These are phyloP conservation scores for Hypoxylon sp. DNA, from an alignment of 2,329 filamentous ascomycete species.

Conservation along the genomic window DNA sequence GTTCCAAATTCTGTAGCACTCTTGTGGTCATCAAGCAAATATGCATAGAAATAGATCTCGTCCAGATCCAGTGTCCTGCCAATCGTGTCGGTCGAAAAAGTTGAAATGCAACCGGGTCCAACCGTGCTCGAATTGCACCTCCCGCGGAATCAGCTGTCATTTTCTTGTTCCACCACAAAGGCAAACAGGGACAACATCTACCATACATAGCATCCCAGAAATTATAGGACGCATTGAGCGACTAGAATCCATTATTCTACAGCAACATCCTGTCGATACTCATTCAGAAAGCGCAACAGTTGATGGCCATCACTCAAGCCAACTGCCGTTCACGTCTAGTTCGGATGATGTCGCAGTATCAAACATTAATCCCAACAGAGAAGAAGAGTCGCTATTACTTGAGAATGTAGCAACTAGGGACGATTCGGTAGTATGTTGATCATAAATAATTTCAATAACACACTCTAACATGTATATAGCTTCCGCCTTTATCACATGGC, in stretches of 20 bases:
- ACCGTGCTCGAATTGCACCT: slow-evolving; percentile 44
- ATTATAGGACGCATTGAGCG: slow-evolving; percentile 42
- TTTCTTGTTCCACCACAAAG: slow-evolving; percentile 37
- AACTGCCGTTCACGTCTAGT: not conserved
- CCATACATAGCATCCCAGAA: slow-evolving; percentile 10
- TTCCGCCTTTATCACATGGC: slow-evolving; percentile 40
- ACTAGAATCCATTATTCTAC: slow-evolving; percentile 43
- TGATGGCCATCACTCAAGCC: not conserved
- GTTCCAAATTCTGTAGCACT: not conserved
- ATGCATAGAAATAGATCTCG: slow-evolving; percentile 38
- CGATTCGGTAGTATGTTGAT: slow-evolving; percentile 29
- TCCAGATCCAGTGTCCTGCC: slow-evolving; percentile 43
- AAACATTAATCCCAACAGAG: not conserved
- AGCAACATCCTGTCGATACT: not conserved
- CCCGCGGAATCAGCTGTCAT: slow-evolving; percentile 37
- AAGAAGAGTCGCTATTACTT: slow-evolving; percentile 29
- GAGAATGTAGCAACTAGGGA: slow-evolving; percentile 41
- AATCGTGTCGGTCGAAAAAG: slow-evolving; percentile 45
- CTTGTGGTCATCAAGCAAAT: not conserved
- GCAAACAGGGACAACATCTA: slow-evolving; percentile 10
- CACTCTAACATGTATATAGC: slow-evolving; percentile 25
- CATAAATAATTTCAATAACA: not conserved
- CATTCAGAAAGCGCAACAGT: not conserved
- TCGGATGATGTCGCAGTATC: not conserved
- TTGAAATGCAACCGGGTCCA: slow-evolving; percentile 43